These are phyloP conservation scores for Ogataea glucozyma DNA, from an alignment of 805 yeast genomes.

Conservation along the genomic window DNA sequence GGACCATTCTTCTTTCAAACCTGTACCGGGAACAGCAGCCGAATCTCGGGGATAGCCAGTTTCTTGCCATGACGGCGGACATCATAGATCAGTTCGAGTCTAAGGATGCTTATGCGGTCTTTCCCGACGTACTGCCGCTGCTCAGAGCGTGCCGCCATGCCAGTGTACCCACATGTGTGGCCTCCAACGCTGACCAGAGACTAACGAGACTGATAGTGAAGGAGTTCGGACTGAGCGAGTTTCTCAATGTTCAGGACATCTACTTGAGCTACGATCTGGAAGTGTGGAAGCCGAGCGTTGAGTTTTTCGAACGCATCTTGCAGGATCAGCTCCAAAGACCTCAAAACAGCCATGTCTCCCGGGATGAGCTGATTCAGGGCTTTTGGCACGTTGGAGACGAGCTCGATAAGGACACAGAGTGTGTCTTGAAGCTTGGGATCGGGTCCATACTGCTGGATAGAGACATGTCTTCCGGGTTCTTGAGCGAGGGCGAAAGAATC, in stretches of 20 bases:
- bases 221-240: constrained; percentile 44
- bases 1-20: constrained; percentile 47
- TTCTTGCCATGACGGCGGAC: constrained; percentile 43
- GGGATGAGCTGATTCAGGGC: constrained; percentile 22
- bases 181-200: constrained; percentile 65
- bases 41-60: constrained; percentile 19
- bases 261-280: constrained; percentile 61
- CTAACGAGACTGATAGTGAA: constrained; percentile 47
- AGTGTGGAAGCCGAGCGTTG: constrained; percentile 49
- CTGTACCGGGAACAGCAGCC: constrained; percentile 22
- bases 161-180: constrained; percentile 42
- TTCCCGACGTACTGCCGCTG: constrained; percentile 55
- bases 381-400: constrained; percentile 75
- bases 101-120: constrained; percentile 51
- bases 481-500: constrained; percentile 10
- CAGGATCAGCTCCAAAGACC: constrained; percentile 20
- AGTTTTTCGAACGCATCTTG: constrained; percentile 46
- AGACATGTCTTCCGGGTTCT: constrained; percentile 16
- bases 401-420: constrained; percentile 52
- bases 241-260: constrained; percentile 40
- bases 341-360: no score
- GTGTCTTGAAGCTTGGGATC: constrained; percentile 59
- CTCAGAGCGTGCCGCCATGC: constrained; percentile 31
- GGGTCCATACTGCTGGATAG: constrained; percentile 46
- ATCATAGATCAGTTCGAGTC: constrained; percentile 52